phyloP scores from a whole-genome alignment of 345 rosid species.

The Ceriops tagal region DNA sequence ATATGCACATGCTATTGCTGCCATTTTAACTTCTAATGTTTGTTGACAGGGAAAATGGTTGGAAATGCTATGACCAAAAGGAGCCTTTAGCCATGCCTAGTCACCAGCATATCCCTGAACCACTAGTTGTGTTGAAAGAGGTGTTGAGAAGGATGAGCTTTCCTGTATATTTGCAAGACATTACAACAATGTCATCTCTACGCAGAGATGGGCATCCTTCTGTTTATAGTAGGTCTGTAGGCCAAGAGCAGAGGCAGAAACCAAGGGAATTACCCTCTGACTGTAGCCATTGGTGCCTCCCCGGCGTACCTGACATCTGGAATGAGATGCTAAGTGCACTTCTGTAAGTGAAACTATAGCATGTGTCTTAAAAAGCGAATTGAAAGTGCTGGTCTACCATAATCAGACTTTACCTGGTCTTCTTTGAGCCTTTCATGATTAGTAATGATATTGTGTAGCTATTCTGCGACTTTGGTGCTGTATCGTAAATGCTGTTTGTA shows the following conservation, averaged over 20 bases:
- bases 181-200: constrained; percentile 73
- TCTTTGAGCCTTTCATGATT: constrained; percentile 17
- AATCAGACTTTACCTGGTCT: constrained; percentile 3
- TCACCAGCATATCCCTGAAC: constrained; percentile 65
- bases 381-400: constrained; percentile 16
- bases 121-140: constrained; percentile 56
- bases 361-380: background rate
- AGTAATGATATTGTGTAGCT: background rate
- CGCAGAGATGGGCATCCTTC: constrained; percentile 94
- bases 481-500: background rate
- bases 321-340: constrained; percentile 74
- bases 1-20: background rate
- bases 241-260: constrained; percentile 52
- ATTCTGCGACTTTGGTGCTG: constrained; percentile 15
- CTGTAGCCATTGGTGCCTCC: constrained; percentile 98
- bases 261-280: constrained; percentile 47
- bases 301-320: constrained; percentile 94
- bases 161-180: constrained; percentile 70
- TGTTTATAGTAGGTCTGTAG: constrained; percentile 57
- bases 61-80: constrained; percentile 82
- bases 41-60: constrained; percentile 65
- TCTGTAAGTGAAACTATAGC: constrained; percentile 25
- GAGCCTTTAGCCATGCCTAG: constrained; percentile 53
- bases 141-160: constrained; percentile 67
- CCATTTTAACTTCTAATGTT: background rate